Evolutionary conservation across 441 rosid genomes (phyloP).

Genomic region (Francoa sonchifolia): DNA sequence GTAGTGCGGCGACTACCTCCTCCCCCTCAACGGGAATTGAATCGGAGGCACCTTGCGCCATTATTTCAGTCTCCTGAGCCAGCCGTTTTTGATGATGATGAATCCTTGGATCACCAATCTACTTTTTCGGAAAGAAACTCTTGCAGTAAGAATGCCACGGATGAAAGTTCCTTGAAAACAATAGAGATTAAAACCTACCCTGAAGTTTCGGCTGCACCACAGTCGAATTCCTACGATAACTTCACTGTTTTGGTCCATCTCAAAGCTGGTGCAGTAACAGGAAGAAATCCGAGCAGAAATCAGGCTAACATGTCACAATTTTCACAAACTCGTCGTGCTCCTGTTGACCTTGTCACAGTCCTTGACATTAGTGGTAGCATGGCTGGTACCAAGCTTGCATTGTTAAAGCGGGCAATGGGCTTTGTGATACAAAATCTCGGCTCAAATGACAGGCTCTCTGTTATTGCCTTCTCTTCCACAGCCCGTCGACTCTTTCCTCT

Average conservation of each 20-base stretch:
- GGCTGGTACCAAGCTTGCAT: slow-evolving; percentile 62
- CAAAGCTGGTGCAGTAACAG: slow-evolving; percentile 40
- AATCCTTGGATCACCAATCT: slow-evolving; percentile 26
- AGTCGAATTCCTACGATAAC: slow-evolving; percentile 29
- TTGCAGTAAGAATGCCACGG: slow-evolving; percentile 4
- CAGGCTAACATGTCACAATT: slow-evolving; percentile 9
- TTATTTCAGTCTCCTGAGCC: slow-evolving; percentile 33
- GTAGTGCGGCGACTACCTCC: slow-evolving; percentile 24
- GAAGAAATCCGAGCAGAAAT: slow-evolving; percentile 11
- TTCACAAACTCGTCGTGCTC: slow-evolving; percentile 37
- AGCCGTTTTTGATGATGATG: slow-evolving; percentile 43
- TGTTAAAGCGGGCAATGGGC: slow-evolving; percentile 72
- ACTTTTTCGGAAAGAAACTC: slow-evolving; percentile 13
- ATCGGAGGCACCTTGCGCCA: slow-evolving; percentile 28
- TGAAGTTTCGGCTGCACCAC: slow-evolving; percentile 39
- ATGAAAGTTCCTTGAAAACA: slow-evolving; percentile 16
- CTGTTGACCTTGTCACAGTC: slow-evolving; percentile 60
- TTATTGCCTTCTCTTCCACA: slow-evolving; percentile 53
- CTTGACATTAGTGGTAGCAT: slow-evolving; percentile 80
- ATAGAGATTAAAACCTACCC: slow-evolving; percentile 40
- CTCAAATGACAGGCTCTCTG: slow-evolving; percentile 53
- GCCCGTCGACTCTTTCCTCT: slow-evolving; percentile 61
- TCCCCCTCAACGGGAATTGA: slow-evolving; percentile 26
- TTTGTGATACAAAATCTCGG: slow-evolving; percentile 69
- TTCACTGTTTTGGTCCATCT: slow-evolving; percentile 48